Percentiles rank a stretch among this genome's conserved stretches.
Evolutionary conservation across 768 basidiomycete genomes (phyloP).

Genomic region (Lactarius hengduanensis): DNA sequence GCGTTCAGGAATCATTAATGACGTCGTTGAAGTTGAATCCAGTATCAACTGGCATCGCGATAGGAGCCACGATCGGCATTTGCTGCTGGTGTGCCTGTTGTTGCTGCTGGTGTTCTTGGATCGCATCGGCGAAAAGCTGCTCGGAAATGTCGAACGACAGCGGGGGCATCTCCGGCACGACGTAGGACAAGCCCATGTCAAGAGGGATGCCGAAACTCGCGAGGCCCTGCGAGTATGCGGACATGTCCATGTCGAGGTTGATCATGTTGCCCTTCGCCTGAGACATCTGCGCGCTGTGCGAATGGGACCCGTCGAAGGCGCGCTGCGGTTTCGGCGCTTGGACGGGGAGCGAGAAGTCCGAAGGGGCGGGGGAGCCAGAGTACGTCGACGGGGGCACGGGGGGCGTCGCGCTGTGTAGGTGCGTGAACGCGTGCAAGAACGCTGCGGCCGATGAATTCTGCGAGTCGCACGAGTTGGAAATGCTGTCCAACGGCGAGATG

Average conservation of each 20-base stretch:
- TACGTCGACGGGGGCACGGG: constrained; percentile 27
- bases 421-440: neutral
- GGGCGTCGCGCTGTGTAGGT: constrained; percentile 9
- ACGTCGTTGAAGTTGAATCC: constrained; percentile 29
- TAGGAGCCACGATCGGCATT: constrained; percentile 14
- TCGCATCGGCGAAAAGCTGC: constrained; percentile 18
- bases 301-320: constrained; percentile 12
- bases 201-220: constrained; percentile 23
- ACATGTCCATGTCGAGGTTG: constrained; percentile 19
- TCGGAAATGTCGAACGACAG: constrained; percentile 23
- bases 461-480: constrained; percentile 1
- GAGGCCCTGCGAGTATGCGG: constrained; percentile 26
- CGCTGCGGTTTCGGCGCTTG: constrained; percentile 26
- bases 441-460: neutral
- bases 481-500: constrained; percentile 28
- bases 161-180: constrained; percentile 19
- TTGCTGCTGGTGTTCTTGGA: constrained; percentile 11
- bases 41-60: constrained; percentile 14
- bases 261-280: neutral
- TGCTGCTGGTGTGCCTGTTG: constrained; percentile 9
- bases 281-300: neutral
- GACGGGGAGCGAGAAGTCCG: constrained; percentile 26
- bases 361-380: constrained; percentile 27
- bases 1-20: constrained; percentile 27
- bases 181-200: constrained; percentile 26